Evolutionary conservation across 495 filamentous ascomycete genomes (phyloP).

Genomic region (Hyaloscypha variabilis): DNA sequence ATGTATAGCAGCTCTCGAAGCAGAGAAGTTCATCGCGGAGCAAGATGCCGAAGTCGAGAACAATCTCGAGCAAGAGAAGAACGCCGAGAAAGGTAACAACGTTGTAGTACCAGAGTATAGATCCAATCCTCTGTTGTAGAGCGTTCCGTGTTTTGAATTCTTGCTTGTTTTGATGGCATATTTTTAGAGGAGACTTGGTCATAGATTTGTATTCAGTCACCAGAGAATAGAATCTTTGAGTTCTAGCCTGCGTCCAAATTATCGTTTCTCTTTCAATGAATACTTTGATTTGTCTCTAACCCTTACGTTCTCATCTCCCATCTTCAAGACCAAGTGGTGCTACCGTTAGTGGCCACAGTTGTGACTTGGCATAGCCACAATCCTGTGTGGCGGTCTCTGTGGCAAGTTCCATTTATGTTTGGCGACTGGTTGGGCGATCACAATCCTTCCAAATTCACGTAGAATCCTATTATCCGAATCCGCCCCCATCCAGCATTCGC

Average conservation of each 20-base stretch:
- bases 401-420: no score
- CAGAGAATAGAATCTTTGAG: conserved; percentile 1
- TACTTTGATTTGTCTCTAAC: no score
- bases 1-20: conserved; percentile 92
- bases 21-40: conserved; percentile 88
- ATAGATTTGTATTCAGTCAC: background rate
- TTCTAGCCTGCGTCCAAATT: background rate
- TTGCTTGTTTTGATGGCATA: conserved; percentile 9
- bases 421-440: no score
- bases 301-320: background rate
- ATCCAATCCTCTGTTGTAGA: conserved; percentile 64
- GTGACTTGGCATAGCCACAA: no score
- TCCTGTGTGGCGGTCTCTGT: no score
- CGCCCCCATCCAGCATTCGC: no score
- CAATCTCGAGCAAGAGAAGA: conserved; percentile 34
- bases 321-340: background rate
- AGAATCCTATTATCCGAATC: no score
- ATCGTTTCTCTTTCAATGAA: background rate
- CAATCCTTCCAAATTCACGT: no score
- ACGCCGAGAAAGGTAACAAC: conserved; percentile 35
- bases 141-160: background rate
- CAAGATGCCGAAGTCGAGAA: conserved; percentile 56
- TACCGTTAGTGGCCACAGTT: no score
- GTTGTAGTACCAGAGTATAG: conserved; percentile 61
- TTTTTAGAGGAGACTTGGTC: conserved; percentile 5